phyloP scores from a whole-genome alignment of 805 yeast species.

The Candida wancherniae region DNA sequence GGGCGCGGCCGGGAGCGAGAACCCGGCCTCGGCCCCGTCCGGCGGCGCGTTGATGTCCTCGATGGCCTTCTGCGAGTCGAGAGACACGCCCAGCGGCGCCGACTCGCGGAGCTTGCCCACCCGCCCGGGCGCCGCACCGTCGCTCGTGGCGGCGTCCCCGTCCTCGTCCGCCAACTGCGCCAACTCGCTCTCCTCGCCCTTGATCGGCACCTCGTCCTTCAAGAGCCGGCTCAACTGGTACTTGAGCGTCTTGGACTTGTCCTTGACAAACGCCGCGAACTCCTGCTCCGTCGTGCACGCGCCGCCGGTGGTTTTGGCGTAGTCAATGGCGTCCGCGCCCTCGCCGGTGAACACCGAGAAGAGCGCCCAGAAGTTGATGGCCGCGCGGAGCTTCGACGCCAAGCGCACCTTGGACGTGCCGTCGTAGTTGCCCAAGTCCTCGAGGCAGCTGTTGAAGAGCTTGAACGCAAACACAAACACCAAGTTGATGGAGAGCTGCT shows the following conservation, averaged over 20 bases:
- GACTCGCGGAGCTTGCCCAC: no score
- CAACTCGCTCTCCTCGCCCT: constrained; percentile 26
- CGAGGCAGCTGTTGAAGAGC: constrained; percentile 42
- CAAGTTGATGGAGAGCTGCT: constrained; percentile 39
- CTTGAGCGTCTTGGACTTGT: constrained; percentile 48
- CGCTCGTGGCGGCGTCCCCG: neutral
- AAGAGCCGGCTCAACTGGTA: constrained; percentile 34
- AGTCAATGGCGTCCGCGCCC: constrained; percentile 24
- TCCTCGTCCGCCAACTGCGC: constrained; percentile 7
- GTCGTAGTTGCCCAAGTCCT: constrained; percentile 43
- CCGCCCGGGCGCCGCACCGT: no score
- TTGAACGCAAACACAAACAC: constrained; percentile 46
- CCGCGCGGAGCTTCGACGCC: constrained; percentile 49
- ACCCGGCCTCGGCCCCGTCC: neutral
- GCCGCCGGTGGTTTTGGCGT: constrained; percentile 51
- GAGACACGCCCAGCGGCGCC: no score
- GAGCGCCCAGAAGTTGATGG: constrained; percentile 49
- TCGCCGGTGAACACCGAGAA: constrained; percentile 31
- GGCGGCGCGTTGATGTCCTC: no score
- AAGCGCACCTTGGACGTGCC: constrained; percentile 40
- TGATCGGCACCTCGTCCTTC: constrained; percentile 31
- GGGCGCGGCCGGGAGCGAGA: neutral
- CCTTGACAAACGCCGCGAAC: constrained; percentile 42
- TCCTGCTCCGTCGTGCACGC: constrained; percentile 61
- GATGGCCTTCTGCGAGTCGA: no score